phyloP scores from a whole-genome alignment of 352 stramenopile species.

The Phytopythium boreale region DNA sequence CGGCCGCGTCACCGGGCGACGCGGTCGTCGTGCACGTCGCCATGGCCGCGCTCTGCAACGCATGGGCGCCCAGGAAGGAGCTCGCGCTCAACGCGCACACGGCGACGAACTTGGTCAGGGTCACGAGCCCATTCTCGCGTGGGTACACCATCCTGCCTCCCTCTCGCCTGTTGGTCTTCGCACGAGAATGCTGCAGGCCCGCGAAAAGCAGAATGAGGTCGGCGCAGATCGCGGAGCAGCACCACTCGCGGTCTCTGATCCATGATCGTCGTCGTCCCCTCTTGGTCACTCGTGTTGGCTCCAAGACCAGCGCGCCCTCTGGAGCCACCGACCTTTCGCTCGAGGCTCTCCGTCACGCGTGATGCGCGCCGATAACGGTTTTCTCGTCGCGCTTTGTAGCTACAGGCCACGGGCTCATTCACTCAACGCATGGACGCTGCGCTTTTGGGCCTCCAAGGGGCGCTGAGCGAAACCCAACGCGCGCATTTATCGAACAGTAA shows the following conservation, averaged over 20 bases:
- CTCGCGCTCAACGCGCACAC: conserved; percentile 4
- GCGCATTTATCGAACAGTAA: neutral
- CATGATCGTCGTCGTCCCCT: neutral
- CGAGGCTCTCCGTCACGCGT: neutral
- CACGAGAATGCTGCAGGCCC: neutral
- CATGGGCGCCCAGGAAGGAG: neutral
- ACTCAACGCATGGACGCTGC: neutral
- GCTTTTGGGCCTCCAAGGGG: neutral
- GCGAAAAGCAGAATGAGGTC: conserved; percentile 10
- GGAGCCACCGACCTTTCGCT: neutral
- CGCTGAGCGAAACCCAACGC: neutral
- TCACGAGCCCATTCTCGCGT: conserved; percentile 6
- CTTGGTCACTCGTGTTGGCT: neutral
- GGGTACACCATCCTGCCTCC: conserved; percentile 7
- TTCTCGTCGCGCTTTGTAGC: neutral
- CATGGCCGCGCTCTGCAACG: neutral
- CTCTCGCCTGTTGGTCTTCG: neutral
- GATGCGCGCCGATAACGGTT: neutral
- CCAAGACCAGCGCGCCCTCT: neutral
- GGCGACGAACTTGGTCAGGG: conserved; percentile 6
- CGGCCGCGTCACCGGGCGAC: conserved; percentile 22
- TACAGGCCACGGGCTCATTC: neutral
- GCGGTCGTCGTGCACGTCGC: conserved; percentile 14
- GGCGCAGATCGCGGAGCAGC: neutral
- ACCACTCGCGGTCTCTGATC: neutral